Evolutionary conservation across 495 filamentous ascomycete genomes (phyloP).

Genomic region (Talaromyces wortmannii): DNA sequence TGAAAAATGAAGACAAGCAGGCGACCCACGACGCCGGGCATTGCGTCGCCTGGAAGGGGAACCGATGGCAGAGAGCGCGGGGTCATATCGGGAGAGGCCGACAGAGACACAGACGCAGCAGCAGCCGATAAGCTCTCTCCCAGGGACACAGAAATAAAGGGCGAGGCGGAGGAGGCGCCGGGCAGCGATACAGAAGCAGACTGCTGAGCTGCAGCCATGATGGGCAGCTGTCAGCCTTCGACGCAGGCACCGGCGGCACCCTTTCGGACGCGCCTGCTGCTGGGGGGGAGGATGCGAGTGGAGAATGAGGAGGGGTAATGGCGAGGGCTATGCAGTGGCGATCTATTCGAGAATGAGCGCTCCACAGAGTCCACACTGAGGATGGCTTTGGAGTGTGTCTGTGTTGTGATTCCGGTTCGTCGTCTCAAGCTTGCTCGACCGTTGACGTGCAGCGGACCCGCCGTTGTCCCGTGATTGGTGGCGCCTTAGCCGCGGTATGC

Average conservation of each 20-base stretch:
- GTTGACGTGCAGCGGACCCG: not conserved
- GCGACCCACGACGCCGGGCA: constrained; percentile 39
- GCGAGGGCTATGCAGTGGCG: not conserved
- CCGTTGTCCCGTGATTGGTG: not conserved
- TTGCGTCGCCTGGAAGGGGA: constrained; percentile 10
- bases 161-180: not conserved
- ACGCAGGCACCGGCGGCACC: not conserved
- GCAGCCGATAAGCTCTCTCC: not conserved
- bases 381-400: not conserved
- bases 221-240: not conserved
- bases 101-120: not conserved
- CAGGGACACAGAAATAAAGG: not conserved
- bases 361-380: not conserved
- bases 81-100: not conserved
- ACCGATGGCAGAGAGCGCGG: constrained; percentile 1
- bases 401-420: not conserved
- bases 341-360: not conserved
- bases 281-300: no score
- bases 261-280: no score
- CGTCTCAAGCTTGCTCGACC: not conserved
- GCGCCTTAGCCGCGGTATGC: not conserved
- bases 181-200: not conserved
- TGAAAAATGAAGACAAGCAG: constrained; percentile 35
- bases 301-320: not conserved
- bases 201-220: not conserved